Conservation (phyloP, 176 grass and related monocot species). For the Phyllostachys edulis region DNA sequence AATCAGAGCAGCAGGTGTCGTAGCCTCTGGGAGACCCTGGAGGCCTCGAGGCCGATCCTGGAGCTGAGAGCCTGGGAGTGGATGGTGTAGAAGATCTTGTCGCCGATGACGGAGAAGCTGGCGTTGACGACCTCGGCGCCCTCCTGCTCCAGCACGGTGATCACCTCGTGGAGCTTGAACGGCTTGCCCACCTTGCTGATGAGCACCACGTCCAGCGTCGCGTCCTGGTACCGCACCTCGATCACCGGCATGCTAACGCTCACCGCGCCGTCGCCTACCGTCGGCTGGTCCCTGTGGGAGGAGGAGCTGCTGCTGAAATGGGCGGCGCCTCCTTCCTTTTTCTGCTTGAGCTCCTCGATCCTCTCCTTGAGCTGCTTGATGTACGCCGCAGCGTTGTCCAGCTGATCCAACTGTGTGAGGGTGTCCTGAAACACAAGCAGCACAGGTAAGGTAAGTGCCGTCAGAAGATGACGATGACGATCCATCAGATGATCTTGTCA, state of each 20-base stretch:
- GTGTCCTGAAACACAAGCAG: slow-evolving; percentile 38
- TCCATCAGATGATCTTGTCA: no score
- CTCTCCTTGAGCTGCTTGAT: slow-evolving; percentile 53
- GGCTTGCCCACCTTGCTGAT: slow-evolving; percentile 37
- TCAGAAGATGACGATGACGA: no score
- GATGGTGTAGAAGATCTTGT: slow-evolving; percentile 83
- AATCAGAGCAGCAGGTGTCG: slow-evolving; percentile 7
- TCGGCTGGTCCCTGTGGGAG: neutral
- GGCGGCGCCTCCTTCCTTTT: neutral
- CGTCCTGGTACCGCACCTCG: slow-evolving; percentile 59
- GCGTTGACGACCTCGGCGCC: slow-evolving; percentile 79
- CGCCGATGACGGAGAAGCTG: slow-evolving; percentile 62
- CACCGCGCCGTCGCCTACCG: neutral
- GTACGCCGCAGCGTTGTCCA: slow-evolving; percentile 72
- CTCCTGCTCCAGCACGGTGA: slow-evolving; percentile 74
- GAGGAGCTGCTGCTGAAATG: no score
- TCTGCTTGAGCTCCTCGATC: slow-evolving; percentile 51
- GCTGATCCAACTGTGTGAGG: slow-evolving; percentile 60
- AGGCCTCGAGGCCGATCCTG: slow-evolving; percentile 53
- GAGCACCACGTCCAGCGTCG: slow-evolving; percentile 70
- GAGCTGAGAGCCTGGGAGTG: slow-evolving; percentile 74
- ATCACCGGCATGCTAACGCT: slow-evolving; percentile 46
- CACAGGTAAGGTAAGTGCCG: no score
- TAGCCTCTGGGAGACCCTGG: slow-evolving; percentile 52
- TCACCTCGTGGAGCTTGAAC: slow-evolving; percentile 75